Conservation (phyloP, 225 moss, liverwort and hornwort genomes). For the Marchantia polymorpha region DNA sequence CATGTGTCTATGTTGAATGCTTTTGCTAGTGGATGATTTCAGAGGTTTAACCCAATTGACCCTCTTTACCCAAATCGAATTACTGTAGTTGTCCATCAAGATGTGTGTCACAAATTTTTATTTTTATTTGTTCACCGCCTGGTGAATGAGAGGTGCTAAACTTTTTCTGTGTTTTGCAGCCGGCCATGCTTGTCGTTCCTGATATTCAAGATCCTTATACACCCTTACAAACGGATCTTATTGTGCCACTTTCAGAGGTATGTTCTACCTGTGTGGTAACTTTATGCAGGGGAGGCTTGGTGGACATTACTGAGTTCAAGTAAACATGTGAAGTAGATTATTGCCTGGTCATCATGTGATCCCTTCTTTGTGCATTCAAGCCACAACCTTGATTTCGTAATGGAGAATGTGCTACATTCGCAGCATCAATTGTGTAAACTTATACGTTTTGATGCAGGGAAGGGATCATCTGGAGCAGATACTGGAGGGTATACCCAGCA, state of each 20-base stretch:
- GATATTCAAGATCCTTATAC: slow-evolving; percentile 98
- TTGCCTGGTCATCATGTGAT: too few relatives aligned
- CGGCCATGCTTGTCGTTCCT: slow-evolving; percentile 97
- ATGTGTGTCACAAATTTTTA: not conserved
- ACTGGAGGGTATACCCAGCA: slow-evolving; percentile 85
- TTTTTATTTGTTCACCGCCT: not conserved
- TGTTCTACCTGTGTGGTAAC: slow-evolving; percentile 2
- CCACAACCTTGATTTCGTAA: too few relatives aligned
- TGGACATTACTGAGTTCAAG: not conserved
- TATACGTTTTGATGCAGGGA: slow-evolving; percentile 36
- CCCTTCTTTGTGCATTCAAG: too few relatives aligned
- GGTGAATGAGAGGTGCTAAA: not conserved
- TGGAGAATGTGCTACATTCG: too few relatives aligned
- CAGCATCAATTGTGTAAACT: too few relatives aligned
- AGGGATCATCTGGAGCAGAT: slow-evolving; percentile 90
- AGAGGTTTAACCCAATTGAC: too few relatives aligned
- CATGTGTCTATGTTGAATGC: not conserved
- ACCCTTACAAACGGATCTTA: slow-evolving; percentile 86
- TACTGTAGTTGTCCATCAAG: not conserved
- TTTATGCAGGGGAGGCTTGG: not conserved
- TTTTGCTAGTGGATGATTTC: not conserved
- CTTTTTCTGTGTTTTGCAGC: slow-evolving; percentile 40
- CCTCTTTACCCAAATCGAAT: not conserved
- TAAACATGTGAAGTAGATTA: not conserved
- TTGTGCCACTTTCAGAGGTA: slow-evolving; percentile 81